phyloP scores from a whole-genome alignment of 2,329 filamentous ascomycete genomes.

The Talaromyces sp. region DNA sequence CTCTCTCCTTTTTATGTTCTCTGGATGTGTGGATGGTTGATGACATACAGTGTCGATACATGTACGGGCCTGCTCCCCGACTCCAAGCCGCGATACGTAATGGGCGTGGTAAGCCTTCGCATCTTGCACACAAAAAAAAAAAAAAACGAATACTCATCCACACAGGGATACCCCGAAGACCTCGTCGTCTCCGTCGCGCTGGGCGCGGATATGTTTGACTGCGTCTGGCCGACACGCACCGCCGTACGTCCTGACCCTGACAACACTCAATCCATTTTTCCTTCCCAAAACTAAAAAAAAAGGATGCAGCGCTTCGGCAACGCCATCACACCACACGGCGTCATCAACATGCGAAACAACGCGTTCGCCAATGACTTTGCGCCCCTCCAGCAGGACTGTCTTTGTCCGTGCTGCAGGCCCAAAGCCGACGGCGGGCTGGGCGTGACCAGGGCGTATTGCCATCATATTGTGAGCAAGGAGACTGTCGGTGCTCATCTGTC shows the following conservation, averaged over 20 bases:
- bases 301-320: conserved; percentile 72
- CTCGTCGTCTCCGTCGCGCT: conserved; percentile 88
- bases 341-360: conserved; percentile 78
- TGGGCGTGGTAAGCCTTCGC: conserved; percentile 67
- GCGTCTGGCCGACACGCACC: conserved; percentile 95
- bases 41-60: conserved; percentile 57
- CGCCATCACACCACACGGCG: conserved; percentile 73
- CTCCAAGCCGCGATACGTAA: conserved; percentile 94
- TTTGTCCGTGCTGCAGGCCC: conserved; percentile 70
- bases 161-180: conserved; percentile 87
- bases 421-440: conserved; percentile 65
- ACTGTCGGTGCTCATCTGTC: conserved; percentile 77
- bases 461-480: conserved; percentile 90
- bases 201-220: conserved; percentile 99
- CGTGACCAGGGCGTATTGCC: conserved; percentile 81
- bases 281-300: conserved; percentile 3
- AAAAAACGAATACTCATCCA: conserved; percentile 1
- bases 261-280: neutral
- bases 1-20: neutral
- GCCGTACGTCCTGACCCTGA: conserved; percentile 49
- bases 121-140: neutral
- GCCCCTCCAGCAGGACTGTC: conserved; percentile 77
- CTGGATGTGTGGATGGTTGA: neutral
- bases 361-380: conserved; percentile 73
- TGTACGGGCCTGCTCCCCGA: conserved; percentile 83